A percentile compares a stretch with the other conserved stretches of the same genome.
These are phyloP conservation scores for Trichosporon ovoides DNA, from an alignment of 1,284 basidiomycete genomes.

Conservation along the genomic window DNA sequence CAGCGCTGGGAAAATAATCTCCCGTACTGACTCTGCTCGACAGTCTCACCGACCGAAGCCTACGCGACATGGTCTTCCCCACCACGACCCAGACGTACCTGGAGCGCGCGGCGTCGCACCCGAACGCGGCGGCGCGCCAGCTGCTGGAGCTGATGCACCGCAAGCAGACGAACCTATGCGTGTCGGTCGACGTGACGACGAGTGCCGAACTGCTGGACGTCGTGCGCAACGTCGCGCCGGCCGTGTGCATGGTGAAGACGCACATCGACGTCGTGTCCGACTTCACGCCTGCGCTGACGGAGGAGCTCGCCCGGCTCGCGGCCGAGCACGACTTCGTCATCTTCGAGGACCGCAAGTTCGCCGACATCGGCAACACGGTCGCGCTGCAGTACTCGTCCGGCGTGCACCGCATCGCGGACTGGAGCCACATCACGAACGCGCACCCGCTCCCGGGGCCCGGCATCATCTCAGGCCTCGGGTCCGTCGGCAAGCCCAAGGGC, in stretches of 20 bases:
- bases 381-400: conserved; percentile 90
- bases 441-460: conserved; percentile 92
- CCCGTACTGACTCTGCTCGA: not conserved
- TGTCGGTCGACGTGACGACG: conserved; percentile 90
- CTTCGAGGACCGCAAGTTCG: conserved; percentile 99
- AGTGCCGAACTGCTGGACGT: conserved; percentile 76
- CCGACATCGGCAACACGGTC: conserved; percentile 98
- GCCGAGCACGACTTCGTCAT: conserved; percentile 87
- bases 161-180: conserved; percentile 87
- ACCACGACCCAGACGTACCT: conserved; percentile 57
- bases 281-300: conserved; percentile 71
- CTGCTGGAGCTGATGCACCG: conserved; percentile 78
- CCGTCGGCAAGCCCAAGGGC: conserved; percentile 75
- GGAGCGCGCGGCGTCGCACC: conserved; percentile 58
- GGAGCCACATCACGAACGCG: conserved; percentile 97
- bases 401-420: conserved; percentile 86
- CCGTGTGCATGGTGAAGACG: conserved; percentile 95
- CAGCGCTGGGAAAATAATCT: too few relatives aligned
- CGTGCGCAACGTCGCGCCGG: conserved; percentile 80
- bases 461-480: conserved; percentile 79
- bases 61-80: conserved; percentile 24
- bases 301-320: conserved; percentile 66
- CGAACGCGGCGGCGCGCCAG: conserved; percentile 67
- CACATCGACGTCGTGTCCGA: conserved; percentile 96
- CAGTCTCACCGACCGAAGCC: not conserved